Base-by-base conservation (phyloP, 495 filamentous ascomycete species). In the Jackrogersella multiformis region DNA sequence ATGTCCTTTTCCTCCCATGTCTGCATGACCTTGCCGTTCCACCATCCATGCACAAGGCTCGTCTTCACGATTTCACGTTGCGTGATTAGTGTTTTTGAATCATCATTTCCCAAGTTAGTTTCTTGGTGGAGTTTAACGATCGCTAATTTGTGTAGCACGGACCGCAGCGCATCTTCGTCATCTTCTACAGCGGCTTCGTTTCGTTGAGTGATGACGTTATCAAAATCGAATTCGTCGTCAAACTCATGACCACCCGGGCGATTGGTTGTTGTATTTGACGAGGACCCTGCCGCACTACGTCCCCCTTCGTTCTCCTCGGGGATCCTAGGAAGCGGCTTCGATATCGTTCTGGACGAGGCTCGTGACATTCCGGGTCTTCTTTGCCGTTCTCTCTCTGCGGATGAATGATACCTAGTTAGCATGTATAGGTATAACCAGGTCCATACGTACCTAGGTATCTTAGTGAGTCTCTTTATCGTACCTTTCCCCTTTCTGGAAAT, bases 401-500 rank as follows among this genome's bases (percentile, higher is more conserved):
- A n/a, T 13, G 2, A 5, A n/a, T 13, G 2, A 13, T 4, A 20
- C 0, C 3, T 32, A 15, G 24, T 61, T 44, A 61, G 58, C 7
- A 35, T 30, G 13, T n/a, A 12, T 48, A 48, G 4, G 23, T 12
- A 6, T 12, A 20, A 18, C 15, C 16, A 7, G 3, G 38, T 10
- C 1, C 5, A 39, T 0, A 9, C 4, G 2, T 38, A 18, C 7
- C 1, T 6, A 5, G 10, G 15, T 0, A 21, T 2, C n/a, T 21
- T 23, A 18, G 4, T 9, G 13, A 2, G 5, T 5, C 28, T 23
- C 2, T 46, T 24, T 30, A 7, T 53, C 36, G 13, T 54, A 61
- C 58, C 46, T 45, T 61, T 54, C 2, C 48, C 58, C 24, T 61
- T 61, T 4, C 28, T n/a, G n/a, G n/a, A n/a, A n/a, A n/a, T n/a